Base-by-base conservation (phyloP, 1,284 basidiomycete species). In the Ceratobasidium sp. region DNA sequence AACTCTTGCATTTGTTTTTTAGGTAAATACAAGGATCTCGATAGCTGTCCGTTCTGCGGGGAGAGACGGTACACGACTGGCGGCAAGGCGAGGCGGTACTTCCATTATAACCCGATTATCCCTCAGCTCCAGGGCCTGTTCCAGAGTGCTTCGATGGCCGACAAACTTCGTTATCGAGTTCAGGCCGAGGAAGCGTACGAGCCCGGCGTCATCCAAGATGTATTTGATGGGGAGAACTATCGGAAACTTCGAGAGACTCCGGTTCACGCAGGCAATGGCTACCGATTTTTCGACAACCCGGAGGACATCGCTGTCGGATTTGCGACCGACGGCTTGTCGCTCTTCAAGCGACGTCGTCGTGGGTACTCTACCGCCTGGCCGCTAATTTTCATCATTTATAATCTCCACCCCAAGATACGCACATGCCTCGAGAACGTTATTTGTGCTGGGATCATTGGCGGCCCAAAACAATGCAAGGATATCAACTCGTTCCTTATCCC, bases 101-200 rank as follows among this genome's bases (percentile, higher is more conserved):
- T 78, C 59, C 54, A 29, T n/a, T 80, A 80, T 51, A 49, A 75
- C 8, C 78, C 78, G 1, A 32, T 79, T 22, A 77, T 76, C 25
- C 77, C 68, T 22, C 77, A 66, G 3, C 56, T 80, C 13, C 9
- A 62, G n/a, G 59, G 37, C 2, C 46, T 66, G 29, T 80, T 54
- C 61, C 37, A 34, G 1, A 70, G 34, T 32, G 15, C 22, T 80
- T 78, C 73, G 4, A 77, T 76, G 43, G 79, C 80, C 0, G 54
- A 75, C 34, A 51, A 74, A 17, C 79, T 83, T 78, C 46, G 43
- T 34, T 82, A 84, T 70, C 80, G 81, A 8, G 78, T 79, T 0
- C 5, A 78, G n/a, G 51, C 65, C 2, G 76, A 76, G 22, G 11
- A 79, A 80, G 62, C 19, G 34, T 71, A 79, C 43, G 57, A 76